These are phyloP conservation scores for Annulohypoxylon bovei DNA, from an alignment of 495 filamentous ascomycete species.

Conservation along the genomic window DNA sequence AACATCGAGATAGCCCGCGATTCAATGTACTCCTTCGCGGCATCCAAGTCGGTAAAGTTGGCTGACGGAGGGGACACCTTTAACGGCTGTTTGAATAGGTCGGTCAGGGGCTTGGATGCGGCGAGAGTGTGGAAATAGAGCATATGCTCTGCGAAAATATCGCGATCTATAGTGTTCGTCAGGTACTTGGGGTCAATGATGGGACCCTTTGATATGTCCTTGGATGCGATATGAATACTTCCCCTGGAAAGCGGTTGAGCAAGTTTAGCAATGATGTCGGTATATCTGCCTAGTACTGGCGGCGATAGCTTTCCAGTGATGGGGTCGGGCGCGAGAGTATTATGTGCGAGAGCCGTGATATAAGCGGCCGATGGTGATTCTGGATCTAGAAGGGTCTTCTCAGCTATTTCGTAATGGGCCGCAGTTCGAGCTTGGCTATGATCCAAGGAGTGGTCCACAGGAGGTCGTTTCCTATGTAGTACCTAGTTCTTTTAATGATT, in stretches of 20 bases:
- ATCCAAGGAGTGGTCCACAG: constrained; percentile 52
- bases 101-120: constrained; percentile 49
- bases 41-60: constrained; percentile 41
- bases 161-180: constrained; percentile 60
- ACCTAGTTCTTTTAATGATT: constrained; percentile 28
- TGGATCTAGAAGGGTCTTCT: constrained; percentile 32
- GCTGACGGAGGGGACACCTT: constrained; percentile 15
- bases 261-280: constrained; percentile 44
- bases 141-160: constrained; percentile 56
- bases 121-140: constrained; percentile 56
- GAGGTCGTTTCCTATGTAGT: constrained; percentile 68
- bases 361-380: constrained; percentile 41
- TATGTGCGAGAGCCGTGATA: constrained; percentile 21
- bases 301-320: constrained; percentile 16
- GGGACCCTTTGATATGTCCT: constrained; percentile 49
- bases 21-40: constrained; percentile 4
- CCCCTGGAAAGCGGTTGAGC: constrained; percentile 65
- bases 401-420: constrained; percentile 23
- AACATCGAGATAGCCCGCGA: constrained; percentile 1
- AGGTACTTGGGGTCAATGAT: constrained; percentile 65
- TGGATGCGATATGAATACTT: constrained; percentile 61
- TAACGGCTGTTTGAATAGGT: constrained; percentile 45
- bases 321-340: background rate
- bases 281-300: constrained; percentile 1
- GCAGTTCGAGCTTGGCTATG: background rate